Evolutionary conservation across 1,284 basidiomycete genomes (phyloP), one percentile per base, ranked within the genome.

Genomic region (Laetiporus sulphureus): DNA sequence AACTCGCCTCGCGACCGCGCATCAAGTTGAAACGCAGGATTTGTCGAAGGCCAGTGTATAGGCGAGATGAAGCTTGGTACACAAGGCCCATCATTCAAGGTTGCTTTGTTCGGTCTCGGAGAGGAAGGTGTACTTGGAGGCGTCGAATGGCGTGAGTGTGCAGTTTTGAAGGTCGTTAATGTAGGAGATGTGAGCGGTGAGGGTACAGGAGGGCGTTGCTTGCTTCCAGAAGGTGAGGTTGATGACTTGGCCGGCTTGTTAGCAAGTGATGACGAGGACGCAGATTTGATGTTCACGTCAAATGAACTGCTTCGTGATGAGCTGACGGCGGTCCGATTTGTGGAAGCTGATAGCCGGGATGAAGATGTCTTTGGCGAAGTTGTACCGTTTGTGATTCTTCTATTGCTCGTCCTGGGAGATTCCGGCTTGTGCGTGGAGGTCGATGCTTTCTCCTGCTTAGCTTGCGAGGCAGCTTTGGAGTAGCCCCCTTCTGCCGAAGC

Each of bases 1-100:
- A 76, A 75, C 29, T 75, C 72, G 38, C 56, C 58, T 39, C 58
- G 54, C 25, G 69, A 65, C 10, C 55, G 62, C 16, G 67, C 56
- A 55, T 84, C 77, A 29, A 87, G 60, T 5, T 65, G 44, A 51
- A 89, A 91, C n/a, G 63, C 60, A 0, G 89, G 88, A 56, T 88
- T 88, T 4, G 80, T 89, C 1, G 86, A 87, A 5, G 84, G 79
- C 31, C 67, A 67, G 52, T 87, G 83, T 37, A 83, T 68, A 0
- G 73, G 65, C 2, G 88, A 90, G 19, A 87, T 69, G 57, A 81
- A 90, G 55, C 82, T 72, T 1, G 82, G 80, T 1, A 65, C 55
- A 21, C 53, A 41, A 15, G 51, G 34, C 3, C 22, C 7, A 10
- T 51, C 41, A 4, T 45, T 38, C 20, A 24, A 27, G 3, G 42